These are phyloP conservation scores for Amanita rubescens DNA, from an alignment of 768 basidiomycete genomes.

Conservation along the genomic window DNA sequence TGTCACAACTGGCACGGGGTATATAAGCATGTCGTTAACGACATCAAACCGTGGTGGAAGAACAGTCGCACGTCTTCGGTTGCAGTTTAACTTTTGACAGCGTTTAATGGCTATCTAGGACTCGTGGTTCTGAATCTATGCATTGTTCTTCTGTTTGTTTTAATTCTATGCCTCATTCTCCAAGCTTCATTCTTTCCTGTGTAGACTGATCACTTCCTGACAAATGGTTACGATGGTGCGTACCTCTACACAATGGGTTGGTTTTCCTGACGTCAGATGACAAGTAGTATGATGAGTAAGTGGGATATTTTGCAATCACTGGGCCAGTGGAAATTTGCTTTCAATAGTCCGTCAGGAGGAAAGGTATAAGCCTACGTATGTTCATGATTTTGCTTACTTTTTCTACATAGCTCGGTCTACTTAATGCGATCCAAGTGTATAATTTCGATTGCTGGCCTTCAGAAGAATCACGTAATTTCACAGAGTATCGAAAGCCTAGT, in stretches of 20 bases:
- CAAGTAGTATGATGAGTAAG: constrained; percentile 53
- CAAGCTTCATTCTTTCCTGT: not conserved
- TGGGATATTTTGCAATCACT: constrained; percentile 53
- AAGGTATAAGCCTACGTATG: constrained; percentile 18
- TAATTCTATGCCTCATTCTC: not conserved
- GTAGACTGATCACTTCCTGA: constrained; percentile 52
- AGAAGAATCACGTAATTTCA: not conserved
- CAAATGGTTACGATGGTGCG: constrained; percentile 47
- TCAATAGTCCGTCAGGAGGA: constrained; percentile 40
- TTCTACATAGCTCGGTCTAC: constrained; percentile 42
- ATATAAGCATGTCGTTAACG: constrained; percentile 41
- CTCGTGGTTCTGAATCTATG: constrained; percentile 46
- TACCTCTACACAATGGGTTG: not conserved
- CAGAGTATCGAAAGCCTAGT: constrained; percentile 56
- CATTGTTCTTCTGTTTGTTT: constrained; percentile 45
- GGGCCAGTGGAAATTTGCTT: constrained; percentile 46
- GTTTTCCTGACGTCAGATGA: not conserved
- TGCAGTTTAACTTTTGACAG: not conserved
- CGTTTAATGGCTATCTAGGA: constrained; percentile 20
- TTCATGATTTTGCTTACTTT: too few species aligned
- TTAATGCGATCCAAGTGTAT: constrained; percentile 54
- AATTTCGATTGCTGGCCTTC: not conserved
- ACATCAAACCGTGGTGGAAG: constrained; percentile 49
- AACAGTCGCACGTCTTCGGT: constrained; percentile 34
- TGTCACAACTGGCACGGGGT: constrained; percentile 21